Percentiles rank a stretch among this genome's conserved stretches.
Evolutionary conservation across 805 yeast genomes (phyloP).

Genomic region (Cephaloascus fragrans): DNA sequence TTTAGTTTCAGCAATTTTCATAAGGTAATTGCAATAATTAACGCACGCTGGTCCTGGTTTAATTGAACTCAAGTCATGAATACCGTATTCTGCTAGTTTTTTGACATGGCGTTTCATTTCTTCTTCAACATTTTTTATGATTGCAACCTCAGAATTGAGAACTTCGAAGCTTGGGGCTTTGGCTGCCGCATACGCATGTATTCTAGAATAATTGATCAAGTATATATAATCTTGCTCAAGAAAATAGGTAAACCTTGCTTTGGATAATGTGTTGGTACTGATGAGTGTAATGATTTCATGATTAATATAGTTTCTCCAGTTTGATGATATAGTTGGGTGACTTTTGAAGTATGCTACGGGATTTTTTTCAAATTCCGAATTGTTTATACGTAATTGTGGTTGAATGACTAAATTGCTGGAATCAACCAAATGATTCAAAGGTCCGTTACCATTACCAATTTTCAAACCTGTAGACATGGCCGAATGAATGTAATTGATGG

Average conservation of each 20-base stretch:
- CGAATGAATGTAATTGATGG: slow-evolving; percentile 57
- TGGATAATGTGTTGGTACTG: slow-evolving; percentile 41
- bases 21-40: slow-evolving; percentile 52
- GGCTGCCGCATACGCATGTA: slow-evolving; percentile 55
- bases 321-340: slow-evolving; percentile 44
- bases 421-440: slow-evolving; percentile 56
- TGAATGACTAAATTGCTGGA: slow-evolving; percentile 7
- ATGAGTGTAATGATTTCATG: slow-evolving; percentile 54
- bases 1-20: slow-evolving; percentile 38
- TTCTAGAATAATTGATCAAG: slow-evolving; percentile 55
- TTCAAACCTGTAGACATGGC: slow-evolving; percentile 43
- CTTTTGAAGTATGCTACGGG: slow-evolving; percentile 39
- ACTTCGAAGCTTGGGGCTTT: slow-evolving; percentile 47
- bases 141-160: slow-evolving; percentile 38
- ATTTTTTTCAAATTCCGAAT: slow-evolving; percentile 5
- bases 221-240: slow-evolving; percentile 62
- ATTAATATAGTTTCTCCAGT: slow-evolving; percentile 49
- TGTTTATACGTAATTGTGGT: slow-evolving; percentile 2
- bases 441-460: slow-evolving; percentile 55
- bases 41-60: slow-evolving; percentile 46
- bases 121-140: slow-evolving; percentile 37
- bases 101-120: slow-evolving; percentile 50
- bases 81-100: slow-evolving; percentile 34
- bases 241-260: slow-evolving; percentile 41
- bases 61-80: slow-evolving; percentile 34